Base-by-base conservation (phyloP, 2,329 filamentous ascomycete species). In the Spiromastix sp. region DNA sequence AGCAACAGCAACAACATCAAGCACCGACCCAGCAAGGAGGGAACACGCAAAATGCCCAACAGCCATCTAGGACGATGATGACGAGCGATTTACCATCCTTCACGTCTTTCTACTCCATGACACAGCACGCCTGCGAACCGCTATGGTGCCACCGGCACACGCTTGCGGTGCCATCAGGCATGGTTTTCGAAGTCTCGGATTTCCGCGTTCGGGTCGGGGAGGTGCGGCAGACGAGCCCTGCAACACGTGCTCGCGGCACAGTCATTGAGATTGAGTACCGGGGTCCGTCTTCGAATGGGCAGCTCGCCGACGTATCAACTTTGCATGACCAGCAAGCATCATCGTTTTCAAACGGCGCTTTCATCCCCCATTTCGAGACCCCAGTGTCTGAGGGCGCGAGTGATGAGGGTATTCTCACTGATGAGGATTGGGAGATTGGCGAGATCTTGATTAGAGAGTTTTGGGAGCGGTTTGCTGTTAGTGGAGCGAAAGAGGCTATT, bases 201-300 rank as follows among this genome's bases (percentile, higher is more conserved):
- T 66, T 64, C 44, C 52, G 58, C 5, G 51, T 66, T 9, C 52
- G 62, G 2, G 34, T 65, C 7, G 62, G 61, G 9, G 62, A 66
- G 22, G 54, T 66, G 36, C 54, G 58, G 4, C 61, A 64, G 44
- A 60, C 54, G 21, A 50, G 51, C 24, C 60, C 60, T 10, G 47
- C 46, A 16, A 56, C 45, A 6, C 47, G 60, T 12, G 42, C 55
- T 7, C 57, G 60, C n/a, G 62, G 62, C 1, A 59, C 59, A 2
- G 51, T 64, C n/a, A 51, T 64, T n/a, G 61, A 66, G 43, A 55
- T 65, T 20, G 59, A 63, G 39, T 66, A 60, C 54, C 46, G 49
- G 17, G 60, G 59, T 0, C 58, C 59, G 12, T 28, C 20, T n/a
- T 17, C 29, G 17, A 9, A 32, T 21, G 16, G 13, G 8, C 13